Evolutionary conservation across 495 filamentous ascomycete genomes (phyloP), one percentile per base, ranked within the genome.

Genomic region (Tuber indicum): DNA sequence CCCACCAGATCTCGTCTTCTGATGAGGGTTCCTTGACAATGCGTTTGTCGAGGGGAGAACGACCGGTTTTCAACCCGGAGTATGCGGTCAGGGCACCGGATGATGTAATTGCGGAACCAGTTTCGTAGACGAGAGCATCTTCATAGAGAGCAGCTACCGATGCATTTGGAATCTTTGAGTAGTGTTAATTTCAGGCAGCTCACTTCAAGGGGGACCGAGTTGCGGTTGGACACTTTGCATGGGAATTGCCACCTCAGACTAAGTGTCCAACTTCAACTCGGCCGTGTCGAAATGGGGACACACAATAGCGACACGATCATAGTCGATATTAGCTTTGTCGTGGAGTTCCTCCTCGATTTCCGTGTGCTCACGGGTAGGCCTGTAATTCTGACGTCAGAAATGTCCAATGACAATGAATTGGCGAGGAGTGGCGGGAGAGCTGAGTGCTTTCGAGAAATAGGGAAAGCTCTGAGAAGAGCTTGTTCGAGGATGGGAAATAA

Each of bases 281-380:
- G 66, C 72, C 44, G 75, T n/a, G 62, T 21, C 45, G 43, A n/a
- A 66, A 44, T 74, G 72, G 75, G 71, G 43, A 79, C 91, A 84
- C 88, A 97, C 94, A 88, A 99, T 99, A 76, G 96, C 92, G 81
- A 99, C 96, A 82, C 96, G 92, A 86, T 98, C 93, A 84, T 98
- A 99, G 90, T 99, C 96, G 86, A 99, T 98, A 89, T 98, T 94
- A 81, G 96, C 96, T 85, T 93, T 94, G 86, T 98, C 94, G 85
- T 98, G 95, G 66, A 99, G 91, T 85, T 97, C 94, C 87, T 98
- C 94, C 86, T 98, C 94, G 74, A 98, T 89, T 85, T 98, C 95
- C 45, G 94, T 97, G 89, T 97, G 94, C 83, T 96, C 91, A 82
- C 87, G 87, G 85, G 91, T 88, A 49, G 94, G 92, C 84, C 94